These are phyloP conservation scores for Yamadazyma siamensis DNA, from an alignment of 1,139 yeast species.

Conservation along the genomic window DNA sequence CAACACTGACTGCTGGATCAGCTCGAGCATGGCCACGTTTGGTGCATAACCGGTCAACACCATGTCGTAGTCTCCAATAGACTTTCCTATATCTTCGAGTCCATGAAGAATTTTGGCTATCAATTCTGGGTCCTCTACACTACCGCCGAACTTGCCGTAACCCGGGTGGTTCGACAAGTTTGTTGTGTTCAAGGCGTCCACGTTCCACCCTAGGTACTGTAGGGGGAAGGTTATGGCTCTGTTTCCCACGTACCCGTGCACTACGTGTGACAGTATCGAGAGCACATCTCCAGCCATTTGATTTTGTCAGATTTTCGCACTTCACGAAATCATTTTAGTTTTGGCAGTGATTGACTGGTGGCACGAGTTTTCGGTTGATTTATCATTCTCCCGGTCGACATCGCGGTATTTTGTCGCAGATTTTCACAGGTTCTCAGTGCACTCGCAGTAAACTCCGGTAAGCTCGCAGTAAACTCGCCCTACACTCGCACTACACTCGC, in stretches of 20 bases:
- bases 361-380: too few species aligned
- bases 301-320: background rate
- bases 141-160: constrained; percentile 38
- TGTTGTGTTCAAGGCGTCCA: constrained; percentile 40
- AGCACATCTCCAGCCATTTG: constrained; percentile 22
- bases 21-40: constrained; percentile 28
- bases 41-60: constrained; percentile 39
- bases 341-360: too few species aligned
- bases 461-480: too few species aligned
- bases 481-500: too few species aligned
- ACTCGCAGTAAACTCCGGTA: too few species aligned
- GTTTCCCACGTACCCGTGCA: constrained; percentile 47
- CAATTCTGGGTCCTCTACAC: constrained; percentile 9
- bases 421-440: too few species aligned
- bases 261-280: constrained; percentile 43
- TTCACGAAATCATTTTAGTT: background rate
- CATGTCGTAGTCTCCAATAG: constrained; percentile 17
- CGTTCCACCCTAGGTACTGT: constrained; percentile 44
- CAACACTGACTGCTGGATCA: constrained; percentile 16
- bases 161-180: constrained; percentile 48
- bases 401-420: too few species aligned
- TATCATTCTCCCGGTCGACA: too few species aligned
- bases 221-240: constrained; percentile 42
- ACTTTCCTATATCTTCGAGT: constrained; percentile 12
- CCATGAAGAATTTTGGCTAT: constrained; percentile 32